Evolutionary conservation across 2,329 filamentous ascomycete species (phyloP), one percentile per base, ranked within the genome.

Genomic region (Fusarium sp.): DNA sequence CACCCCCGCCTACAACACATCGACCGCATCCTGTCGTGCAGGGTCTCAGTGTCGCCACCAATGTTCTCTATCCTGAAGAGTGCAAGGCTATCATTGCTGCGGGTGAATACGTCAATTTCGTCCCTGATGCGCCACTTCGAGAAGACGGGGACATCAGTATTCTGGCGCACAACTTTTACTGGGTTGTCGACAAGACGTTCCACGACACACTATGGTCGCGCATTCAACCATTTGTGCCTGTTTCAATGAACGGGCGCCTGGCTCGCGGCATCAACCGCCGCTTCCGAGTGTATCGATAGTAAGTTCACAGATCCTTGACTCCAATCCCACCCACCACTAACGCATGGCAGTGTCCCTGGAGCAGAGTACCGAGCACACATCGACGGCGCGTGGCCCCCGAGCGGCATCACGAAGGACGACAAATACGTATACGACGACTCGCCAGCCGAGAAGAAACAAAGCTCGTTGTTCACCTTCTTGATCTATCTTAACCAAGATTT

Each of bases 401-500:
- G 91, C 0, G 90, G 90, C 5, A 90, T 93, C 50, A 81, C 87
- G 4, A 81, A 88, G 0, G 84, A 87, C 58, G 86, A 88, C 71
- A 86, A 83, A 2, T 93, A 93, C 63, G 85, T 91, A 8, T 94
- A 93, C 80, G 92, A 94, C 73, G 82, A 87, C 3, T 93, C 91
- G 4, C 91, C 91, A 0, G 69, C 84, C 2, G 84, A 83, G 0
- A 87, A 87, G 36, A 90, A 87, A 74, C 91, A 93, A 79, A 92
- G 90, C 32, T 92, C 90, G 0, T 83, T 93, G 6, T 93, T 92
- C 73, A 93, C 91, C 0, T 93, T 93, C 77, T 80, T 93, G 22
- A 86, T 93, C 5, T 93, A 93, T 73, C 84, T 93, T 5, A 93
- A 93, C 56, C 91, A 93, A 70, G 91, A 93, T 65, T 93, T 93